Percentiles rank a stretch among this genome's conserved stretches.
phyloP scores from a whole-genome alignment of 2,329 filamentous ascomycete species.

The Bipolaris zeicola region DNA sequence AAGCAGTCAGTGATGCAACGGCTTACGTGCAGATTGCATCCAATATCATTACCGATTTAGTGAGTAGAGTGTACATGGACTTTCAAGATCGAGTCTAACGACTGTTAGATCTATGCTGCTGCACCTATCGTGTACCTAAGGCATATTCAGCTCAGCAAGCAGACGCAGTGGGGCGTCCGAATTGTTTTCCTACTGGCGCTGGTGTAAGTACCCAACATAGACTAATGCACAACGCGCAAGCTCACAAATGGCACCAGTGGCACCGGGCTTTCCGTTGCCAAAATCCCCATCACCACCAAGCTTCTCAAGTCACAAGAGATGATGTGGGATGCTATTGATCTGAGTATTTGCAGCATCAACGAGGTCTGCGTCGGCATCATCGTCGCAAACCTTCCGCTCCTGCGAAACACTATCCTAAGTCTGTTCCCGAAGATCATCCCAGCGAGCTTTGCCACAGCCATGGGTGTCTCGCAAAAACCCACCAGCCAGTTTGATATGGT shows the following conservation, averaged over 20 bases:
- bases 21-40: slow-evolving; percentile 17
- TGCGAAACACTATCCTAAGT: slow-evolving; percentile 18
- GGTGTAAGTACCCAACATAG: slow-evolving; percentile 7
- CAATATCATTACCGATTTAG: slow-evolving; percentile 18
- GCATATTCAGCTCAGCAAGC: slow-evolving; percentile 13
- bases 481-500: not conserved
- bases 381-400: slow-evolving; percentile 19
- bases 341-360: slow-evolving; percentile 20
- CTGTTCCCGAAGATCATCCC: not conserved
- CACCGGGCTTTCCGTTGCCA: slow-evolving; percentile 11
- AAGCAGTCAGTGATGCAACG: slow-evolving; percentile 2
- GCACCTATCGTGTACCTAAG: slow-evolving; percentile 17
- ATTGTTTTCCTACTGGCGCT: slow-evolving; percentile 17
- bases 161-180: slow-evolving; percentile 16
- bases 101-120: slow-evolving; percentile 15
- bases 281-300: slow-evolving; percentile 10
- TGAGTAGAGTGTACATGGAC: not conserved
- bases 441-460: not conserved
- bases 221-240: not conserved
- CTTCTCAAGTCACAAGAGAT: slow-evolving; percentile 10
- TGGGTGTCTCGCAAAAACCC: not conserved
- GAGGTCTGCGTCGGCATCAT: slow-evolving; percentile 23
- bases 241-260: slow-evolving; percentile 5
- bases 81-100: not conserved
- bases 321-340: slow-evolving; percentile 16